A percentile compares a stretch with the other conserved stretches of the same genome.
These are phyloP conservation scores for Solanum sitiens DNA, from an alignment of 257 asterid genomes.

Conservation along the genomic window DNA sequence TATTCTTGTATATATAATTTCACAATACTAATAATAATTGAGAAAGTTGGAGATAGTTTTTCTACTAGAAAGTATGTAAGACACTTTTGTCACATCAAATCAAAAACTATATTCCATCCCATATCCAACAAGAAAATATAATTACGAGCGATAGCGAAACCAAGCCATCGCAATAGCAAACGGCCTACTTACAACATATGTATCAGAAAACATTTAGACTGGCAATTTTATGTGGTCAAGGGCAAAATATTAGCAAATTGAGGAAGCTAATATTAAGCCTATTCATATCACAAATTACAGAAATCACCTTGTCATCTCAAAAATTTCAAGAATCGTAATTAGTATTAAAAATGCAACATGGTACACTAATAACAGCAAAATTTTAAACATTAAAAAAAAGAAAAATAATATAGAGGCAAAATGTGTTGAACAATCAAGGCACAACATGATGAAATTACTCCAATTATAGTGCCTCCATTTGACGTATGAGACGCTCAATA, in stretches of 20 bases:
- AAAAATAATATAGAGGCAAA: background rate
- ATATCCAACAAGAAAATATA: background rate
- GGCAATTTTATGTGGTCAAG: background rate
- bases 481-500: constrained; percentile 38
- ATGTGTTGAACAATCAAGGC: background rate
- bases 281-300: background rate
- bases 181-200: background rate
- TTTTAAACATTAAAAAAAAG: background rate
- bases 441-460: background rate
- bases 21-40: background rate
- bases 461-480: constrained; percentile 11
- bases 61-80: background rate
- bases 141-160: background rate
- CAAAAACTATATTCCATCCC: background rate
- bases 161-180: background rate
- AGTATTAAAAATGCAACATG: background rate
- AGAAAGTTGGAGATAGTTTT: background rate
- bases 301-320: background rate
- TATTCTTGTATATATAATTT: background rate
- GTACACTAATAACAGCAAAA: background rate
- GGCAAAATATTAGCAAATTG: background rate
- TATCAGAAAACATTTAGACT: background rate
- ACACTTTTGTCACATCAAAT: background rate
- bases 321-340: background rate
- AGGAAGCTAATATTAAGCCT: background rate